These are phyloP conservation scores for Marvania coccoides DNA, from an alignment of 139 green algal species.

Conservation along the genomic window DNA sequence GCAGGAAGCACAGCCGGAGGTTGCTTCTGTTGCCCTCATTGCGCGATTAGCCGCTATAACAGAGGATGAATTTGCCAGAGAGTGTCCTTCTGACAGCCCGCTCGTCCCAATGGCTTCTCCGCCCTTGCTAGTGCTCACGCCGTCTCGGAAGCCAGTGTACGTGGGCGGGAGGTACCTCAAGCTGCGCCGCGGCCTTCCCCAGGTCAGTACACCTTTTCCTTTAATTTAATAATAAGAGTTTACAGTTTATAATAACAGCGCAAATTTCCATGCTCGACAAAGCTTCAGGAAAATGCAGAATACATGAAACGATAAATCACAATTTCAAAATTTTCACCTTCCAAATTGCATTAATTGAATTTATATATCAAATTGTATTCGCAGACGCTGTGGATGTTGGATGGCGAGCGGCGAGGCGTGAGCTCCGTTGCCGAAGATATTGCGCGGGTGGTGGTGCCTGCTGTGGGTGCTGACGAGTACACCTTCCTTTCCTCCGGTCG, in stretches of 20 bases:
- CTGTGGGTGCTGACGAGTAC: constrained; percentile 13
- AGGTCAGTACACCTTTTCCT: too few species aligned
- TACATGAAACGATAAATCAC: too few species aligned
- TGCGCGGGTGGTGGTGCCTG: constrained; percentile 16
- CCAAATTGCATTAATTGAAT: neutral
- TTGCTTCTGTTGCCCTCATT: neutral
- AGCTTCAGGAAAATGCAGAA: too few species aligned
- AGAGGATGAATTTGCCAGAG: neutral
- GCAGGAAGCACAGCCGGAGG: neutral
- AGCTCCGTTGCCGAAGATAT: constrained; percentile 38
- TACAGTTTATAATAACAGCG: too few species aligned
- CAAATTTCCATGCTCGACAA: too few species aligned
- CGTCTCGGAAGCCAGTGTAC: neutral
- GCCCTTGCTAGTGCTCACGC: neutral
- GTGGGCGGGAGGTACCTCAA: constrained; percentile 21
- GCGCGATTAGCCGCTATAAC: neutral
- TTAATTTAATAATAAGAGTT: too few species aligned
- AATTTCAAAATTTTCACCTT: neutral
- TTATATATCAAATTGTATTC: too few species aligned
- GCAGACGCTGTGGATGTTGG: constrained; percentile 49
- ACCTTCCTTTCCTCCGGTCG: constrained; percentile 55
- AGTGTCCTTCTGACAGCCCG: neutral
- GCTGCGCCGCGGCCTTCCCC: constrained; percentile 12
- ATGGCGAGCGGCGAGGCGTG: constrained; percentile 21
- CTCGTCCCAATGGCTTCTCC: too few species aligned